Base-by-base conservation (phyloP, 2,329 filamentous ascomycete species). In the Triangularia setosa region DNA sequence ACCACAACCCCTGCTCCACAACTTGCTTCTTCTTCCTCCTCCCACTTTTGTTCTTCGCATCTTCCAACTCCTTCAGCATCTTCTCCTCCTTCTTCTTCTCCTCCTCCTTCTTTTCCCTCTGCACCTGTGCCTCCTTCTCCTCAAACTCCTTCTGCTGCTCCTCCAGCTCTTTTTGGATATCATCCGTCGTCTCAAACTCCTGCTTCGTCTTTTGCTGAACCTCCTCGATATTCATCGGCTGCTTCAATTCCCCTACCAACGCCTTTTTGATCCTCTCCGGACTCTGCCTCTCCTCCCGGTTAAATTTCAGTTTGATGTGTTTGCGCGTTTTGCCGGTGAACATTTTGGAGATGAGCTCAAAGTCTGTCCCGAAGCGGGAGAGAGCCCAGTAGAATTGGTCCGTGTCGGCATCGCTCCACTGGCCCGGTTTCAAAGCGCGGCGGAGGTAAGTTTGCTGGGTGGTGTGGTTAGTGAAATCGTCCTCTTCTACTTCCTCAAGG, bases 281-380 rank as follows among this genome's bases (percentile, higher is more conserved):
- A 67, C 89, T 83, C 61, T 85, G 80, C 33, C 86, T 82, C 77
- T 95, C 91, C 76, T 95, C 92, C 66, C 89, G 87, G 71, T 89
- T 90, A 78, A 92, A 95, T 74, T 95, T 95, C 68, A 89, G 83
- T 78, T 94, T 94, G 77, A 95, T 84, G 74, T 91, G 87, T 30
- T 88, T 84, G 18, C 92, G 84, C 65, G 85, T 90, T 72, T 89
- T 87, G 67, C 85, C 84, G 1, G 87, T 85, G 72, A 96, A 93
- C 83, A 93, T 87, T 70, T 86, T 85, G 65, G 85, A 84, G 70
- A 96, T 93, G 77, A 91, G 91, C 74, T 89, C 84, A 73, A 95
- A 96, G 73, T 94, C 91, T 1, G 90, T 94, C 63, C 92, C 92
- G 72, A 92, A 93, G 82, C 89, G 90, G 64, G 82, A 79, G 1